Percentiles rank a stretch among this genome's conserved stretches.
phyloP scores from a whole-genome alignment of 2,329 filamentous ascomycete genomes.

The Nemania diffusa region DNA sequence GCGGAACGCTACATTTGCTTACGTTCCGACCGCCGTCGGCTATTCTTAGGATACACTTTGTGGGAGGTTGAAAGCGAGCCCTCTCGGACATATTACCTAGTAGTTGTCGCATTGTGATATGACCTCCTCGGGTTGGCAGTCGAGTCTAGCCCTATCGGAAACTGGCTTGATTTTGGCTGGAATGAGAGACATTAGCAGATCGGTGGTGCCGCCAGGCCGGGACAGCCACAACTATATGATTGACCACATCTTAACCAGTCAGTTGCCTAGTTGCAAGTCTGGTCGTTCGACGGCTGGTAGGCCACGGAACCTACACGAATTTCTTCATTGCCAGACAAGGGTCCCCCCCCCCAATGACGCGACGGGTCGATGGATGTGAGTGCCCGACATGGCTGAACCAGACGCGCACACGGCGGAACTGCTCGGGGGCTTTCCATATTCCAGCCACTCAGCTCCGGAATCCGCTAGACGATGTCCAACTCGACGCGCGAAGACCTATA shows the following conservation, averaged over 20 bases:
- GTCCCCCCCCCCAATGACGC: conserved; percentile 20
- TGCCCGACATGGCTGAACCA: conserved; percentile 19
- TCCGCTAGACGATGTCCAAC: conserved; percentile 19
- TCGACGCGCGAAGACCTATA: conserved; percentile 3
- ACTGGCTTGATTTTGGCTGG: conserved; percentile 25
- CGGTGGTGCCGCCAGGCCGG: conserved; percentile 36
- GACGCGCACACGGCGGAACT: conserved; percentile 14
- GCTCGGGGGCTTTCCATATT: conserved; percentile 18
- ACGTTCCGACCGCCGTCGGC: conserved; percentile 22
- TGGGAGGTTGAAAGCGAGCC: conserved; percentile 1
- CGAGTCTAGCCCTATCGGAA: conserved; percentile 27
- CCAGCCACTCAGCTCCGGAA: conserved; percentile 20
- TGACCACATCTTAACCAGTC: conserved; percentile 29
- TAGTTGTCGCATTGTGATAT: conserved; percentile 19
- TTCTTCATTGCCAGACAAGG: conserved; percentile 9
- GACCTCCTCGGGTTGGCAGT: conserved; percentile 17
- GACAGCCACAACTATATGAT: conserved; percentile 33
- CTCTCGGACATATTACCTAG: conserved; percentile 15
- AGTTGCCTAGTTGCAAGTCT: conserved; percentile 5
- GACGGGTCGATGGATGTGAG: conserved; percentile 2
- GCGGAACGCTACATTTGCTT: conserved; percentile 27
- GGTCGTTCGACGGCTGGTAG: conserved; percentile 19
- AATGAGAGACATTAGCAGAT: conserved; percentile 29
- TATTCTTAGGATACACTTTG: conserved; percentile 29
- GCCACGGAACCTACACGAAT: conserved; percentile 11